Conservation (phyloP, 78 protist genomes). For the Dictyostelium purpureum region DNA sequence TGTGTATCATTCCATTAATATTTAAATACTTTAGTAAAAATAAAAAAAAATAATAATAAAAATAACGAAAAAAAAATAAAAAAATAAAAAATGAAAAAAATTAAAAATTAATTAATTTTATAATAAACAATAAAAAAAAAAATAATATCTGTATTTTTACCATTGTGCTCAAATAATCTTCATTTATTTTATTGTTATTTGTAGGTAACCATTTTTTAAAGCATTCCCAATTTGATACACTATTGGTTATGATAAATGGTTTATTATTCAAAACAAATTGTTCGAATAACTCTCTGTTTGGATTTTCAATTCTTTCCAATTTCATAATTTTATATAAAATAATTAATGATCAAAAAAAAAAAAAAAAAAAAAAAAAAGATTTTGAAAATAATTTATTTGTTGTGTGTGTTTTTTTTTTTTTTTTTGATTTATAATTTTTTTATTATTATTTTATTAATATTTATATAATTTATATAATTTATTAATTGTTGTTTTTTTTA, state of each 20-base stretch:
- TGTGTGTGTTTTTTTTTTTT: not conserved
- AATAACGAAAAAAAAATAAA: not conserved
- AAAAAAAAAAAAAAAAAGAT: not conserved
- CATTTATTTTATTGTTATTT: too few species aligned
- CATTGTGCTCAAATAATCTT: too few species aligned
- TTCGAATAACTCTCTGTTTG: slow-evolving; percentile 35
- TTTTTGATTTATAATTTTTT: not conserved
- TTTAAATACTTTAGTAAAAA: not conserved
- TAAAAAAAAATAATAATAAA: not conserved
- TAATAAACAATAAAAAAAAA: not conserved
- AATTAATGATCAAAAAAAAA: not conserved
- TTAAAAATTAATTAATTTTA: too few species aligned
- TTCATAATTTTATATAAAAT: not conserved
- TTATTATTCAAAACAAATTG: slow-evolving; percentile 14
- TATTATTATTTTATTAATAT: not conserved
- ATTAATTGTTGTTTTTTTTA: not conserved
- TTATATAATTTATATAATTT: not conserved
- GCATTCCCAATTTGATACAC: slow-evolving; percentile 32
- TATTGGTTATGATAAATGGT: slow-evolving; percentile 62
- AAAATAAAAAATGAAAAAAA: not conserved
- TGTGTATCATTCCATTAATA: too few species aligned
- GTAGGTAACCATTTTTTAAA: slow-evolving; percentile 30
- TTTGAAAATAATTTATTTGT: not conserved
- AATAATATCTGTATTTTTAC: not conserved
- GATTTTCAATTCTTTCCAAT: slow-evolving; percentile 24